Evolutionary conservation across 1,284 basidiomycete species (phyloP).

Genomic region (Ustilago shanxiensis): DNA sequence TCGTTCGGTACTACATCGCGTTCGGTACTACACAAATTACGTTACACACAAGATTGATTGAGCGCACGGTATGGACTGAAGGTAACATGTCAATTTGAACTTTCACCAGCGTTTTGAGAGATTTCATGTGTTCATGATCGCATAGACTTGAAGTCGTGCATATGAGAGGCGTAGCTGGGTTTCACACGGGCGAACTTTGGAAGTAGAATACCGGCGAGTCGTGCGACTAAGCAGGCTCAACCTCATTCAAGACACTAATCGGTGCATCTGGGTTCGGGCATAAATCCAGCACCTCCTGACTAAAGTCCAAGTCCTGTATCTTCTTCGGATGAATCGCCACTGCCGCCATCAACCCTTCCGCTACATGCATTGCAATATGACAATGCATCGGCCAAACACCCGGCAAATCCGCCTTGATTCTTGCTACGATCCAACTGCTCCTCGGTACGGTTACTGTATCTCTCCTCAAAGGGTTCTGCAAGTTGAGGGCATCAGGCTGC

Average conservation of each 20-base stretch:
- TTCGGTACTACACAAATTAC: too few species aligned
- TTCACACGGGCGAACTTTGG: too few species aligned
- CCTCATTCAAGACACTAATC: conserved; percentile 9
- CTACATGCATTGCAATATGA: conserved; percentile 60
- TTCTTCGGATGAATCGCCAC: conserved; percentile 60
- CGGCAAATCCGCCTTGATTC: conserved; percentile 52
- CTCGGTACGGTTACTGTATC: conserved; percentile 69
- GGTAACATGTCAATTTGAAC: too few species aligned
- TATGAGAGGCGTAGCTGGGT: too few species aligned
- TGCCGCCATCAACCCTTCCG: conserved; percentile 58
- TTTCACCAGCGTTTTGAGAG: too few species aligned
- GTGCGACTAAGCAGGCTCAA: conserved; percentile 26
- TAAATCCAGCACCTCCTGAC: conserved; percentile 48
- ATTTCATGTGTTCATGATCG: too few species aligned
- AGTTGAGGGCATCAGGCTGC: conserved; percentile 45
- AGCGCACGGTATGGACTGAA: too few species aligned
- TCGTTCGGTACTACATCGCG: too few species aligned
- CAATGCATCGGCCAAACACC: conserved; percentile 60
- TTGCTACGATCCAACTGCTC: conserved; percentile 54
- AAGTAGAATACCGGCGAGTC: too few species aligned
- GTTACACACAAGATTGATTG: too few species aligned
- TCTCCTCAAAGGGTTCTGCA: conserved; percentile 69
- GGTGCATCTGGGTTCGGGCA: conserved; percentile 23
- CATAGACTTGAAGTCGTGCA: too few species aligned
- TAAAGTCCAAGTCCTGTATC: conserved; percentile 41